Evolutionary conservation across 2,329 filamentous ascomycete species (phyloP), one percentile per base, ranked within the genome.

Genomic region (Oidium heveae): DNA sequence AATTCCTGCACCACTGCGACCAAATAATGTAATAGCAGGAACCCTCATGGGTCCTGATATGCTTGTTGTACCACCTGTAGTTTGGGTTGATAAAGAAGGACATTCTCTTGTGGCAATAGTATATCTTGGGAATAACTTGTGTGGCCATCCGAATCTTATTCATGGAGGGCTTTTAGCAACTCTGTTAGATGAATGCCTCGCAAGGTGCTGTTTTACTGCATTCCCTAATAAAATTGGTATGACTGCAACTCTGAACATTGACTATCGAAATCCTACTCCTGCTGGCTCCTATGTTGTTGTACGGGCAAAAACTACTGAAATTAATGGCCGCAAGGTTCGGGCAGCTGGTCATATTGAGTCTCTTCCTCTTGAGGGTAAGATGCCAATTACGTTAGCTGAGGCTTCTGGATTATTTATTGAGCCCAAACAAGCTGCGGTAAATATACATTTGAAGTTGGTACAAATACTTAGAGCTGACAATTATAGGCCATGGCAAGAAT

Each of bases 261-360:
- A 93, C 67, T 98, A 95, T 68, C 79, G 82, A 61, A 79, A 78
- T 57, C 91, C 91, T 4, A 82, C 84, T 47, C 78, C 76, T 61
- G 86, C 87, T 6, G 76, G 78, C 22, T 76, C 76, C 57, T 91
- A 83, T 64, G 71, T 93, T 33, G 85, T 94, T 46, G 69, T 98
- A 56, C 74, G 76, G 58, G 88, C 86, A 4, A 76, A 79, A 65
- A 94, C 88, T 20, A 80, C 77, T 10, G 88, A 83, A 70, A 84
- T 89, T 1, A 87, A 96, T 65, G 89, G 91, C 0, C 75, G 91
- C 58, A 96, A 96, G 71, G 89, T 87, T 13, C 95, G 86, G 86
- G 86, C 95, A 0, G 82, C 84, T 68, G 91, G 86, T 1, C 76
- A 78, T 61, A 80, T 96, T 62, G 87, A 94, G 74, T 81, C 85